Base-by-base conservation (phyloP, 768 basidiomycete species). In the Gloeopeniophorella convolvens region DNA sequence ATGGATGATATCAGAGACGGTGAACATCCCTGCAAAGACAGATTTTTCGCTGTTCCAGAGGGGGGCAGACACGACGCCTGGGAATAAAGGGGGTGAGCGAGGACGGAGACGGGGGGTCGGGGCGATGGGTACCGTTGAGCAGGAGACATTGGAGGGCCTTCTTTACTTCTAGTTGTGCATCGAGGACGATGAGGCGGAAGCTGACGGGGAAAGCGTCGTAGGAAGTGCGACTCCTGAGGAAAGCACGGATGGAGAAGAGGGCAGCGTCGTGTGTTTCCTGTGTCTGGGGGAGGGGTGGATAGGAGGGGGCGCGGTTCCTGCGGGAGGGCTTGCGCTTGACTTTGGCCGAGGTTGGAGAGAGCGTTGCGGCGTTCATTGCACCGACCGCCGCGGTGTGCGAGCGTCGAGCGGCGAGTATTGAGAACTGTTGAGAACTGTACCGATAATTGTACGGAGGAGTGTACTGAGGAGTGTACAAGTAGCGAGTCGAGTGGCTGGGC, bases 141-240 rank as follows among this genome's bases (percentile, higher is more conserved):
- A 90, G 73, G 8, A 93, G 77, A 61, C 86, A 95, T 65, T 92
- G 79, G 27, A 99, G 68, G 11, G 94, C 93, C 65, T 94, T 92
- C 72, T 94, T 95, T 45, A 98, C 94, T 63, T 88, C 92, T 60
- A 99, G 78, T 66, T 91, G 88, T 39, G 88, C 93, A 68, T 99
- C 96, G 48, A 99, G 79, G 21, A 98, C 93, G 65, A 99, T 97
- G 62, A 98, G 77, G 60, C 95, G 77, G 71, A 94, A 99, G 68
- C 83, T 88, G 71, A 98, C 90, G 21, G 96, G 96, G 61, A 99
- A 94, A 27, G 95, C 92, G 68, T 98, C 95, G 71, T 98, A 99
- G 58, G 84, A 83, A 15, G 83, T 88, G 62, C 89, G 81, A 50
- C 84, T 79, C 61, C 80, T 86, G 70, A 98, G 82, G 68, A 92